Evolutionary conservation across 2,329 filamentous ascomycete genomes (phyloP).

Genomic region (Dactylella cylindrospora): DNA sequence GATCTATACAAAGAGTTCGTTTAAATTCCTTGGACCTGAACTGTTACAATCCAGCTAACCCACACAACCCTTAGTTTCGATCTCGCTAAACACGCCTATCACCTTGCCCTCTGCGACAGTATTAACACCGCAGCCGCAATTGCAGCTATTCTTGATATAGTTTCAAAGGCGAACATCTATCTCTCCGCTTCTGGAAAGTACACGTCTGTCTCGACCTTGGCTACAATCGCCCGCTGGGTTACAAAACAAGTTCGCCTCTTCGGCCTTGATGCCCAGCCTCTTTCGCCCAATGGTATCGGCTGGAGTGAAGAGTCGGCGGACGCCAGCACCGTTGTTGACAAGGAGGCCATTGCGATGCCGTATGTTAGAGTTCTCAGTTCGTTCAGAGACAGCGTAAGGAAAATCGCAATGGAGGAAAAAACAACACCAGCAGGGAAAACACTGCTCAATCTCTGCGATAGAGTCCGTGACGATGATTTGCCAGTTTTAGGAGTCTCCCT

Average conservation of each 20-base stretch:
- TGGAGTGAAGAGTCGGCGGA: conserved; percentile 52
- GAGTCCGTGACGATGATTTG: conserved; percentile 76
- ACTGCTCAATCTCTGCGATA: conserved; percentile 74
- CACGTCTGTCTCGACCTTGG: conserved; percentile 43
- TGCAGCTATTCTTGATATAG: conserved; percentile 73
- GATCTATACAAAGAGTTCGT: conserved; percentile 46
- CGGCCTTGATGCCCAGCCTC: conserved; percentile 63
- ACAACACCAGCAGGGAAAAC: conserved; percentile 63
- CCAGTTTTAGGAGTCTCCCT: conserved; percentile 83
- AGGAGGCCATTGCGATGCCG: conserved; percentile 45
- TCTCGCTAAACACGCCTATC: conserved; percentile 60
- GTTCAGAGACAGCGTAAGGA: conserved; percentile 65
- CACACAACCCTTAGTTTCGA: conserved; percentile 53
- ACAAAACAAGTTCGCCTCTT: conserved; percentile 83
- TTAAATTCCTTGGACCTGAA: background rate
- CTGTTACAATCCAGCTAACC: conserved; percentile 1
- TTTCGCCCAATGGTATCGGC: conserved; percentile 45
- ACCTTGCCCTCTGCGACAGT: conserved; percentile 59
- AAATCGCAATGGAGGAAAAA: conserved; percentile 53
- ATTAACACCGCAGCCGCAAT: conserved; percentile 84
- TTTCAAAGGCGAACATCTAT: conserved; percentile 70
- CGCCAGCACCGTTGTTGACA: conserved; percentile 50
- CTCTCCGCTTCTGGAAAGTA: conserved; percentile 53
- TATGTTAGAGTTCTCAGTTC: conserved; percentile 61
- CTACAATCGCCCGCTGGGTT: conserved; percentile 68